These are phyloP conservation scores for Pythium sukuiense DNA, from an alignment of 352 stramenopile genomes.

Conservation along the genomic window DNA sequence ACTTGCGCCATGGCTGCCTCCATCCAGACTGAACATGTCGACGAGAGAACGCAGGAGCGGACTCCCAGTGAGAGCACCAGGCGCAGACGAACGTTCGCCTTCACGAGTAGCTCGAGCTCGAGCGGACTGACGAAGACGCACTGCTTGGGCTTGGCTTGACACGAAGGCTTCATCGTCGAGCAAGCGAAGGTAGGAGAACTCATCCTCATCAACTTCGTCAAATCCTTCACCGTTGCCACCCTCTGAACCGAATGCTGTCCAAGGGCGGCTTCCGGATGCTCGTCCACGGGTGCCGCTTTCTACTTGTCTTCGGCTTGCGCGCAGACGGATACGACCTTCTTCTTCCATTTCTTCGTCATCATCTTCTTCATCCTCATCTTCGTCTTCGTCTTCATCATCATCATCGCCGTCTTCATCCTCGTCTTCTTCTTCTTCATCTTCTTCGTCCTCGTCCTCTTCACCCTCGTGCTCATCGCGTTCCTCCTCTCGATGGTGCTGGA, in stretches of 20 bases:
- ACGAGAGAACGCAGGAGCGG: conserved; percentile 27
- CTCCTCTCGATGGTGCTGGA: conserved; percentile 29
- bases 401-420: conserved; percentile 50
- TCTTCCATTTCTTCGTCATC: conserved; percentile 73
- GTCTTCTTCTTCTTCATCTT: conserved; percentile 59
- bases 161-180: conserved; percentile 57
- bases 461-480: conserved; percentile 60
- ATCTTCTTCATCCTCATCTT: conserved; percentile 51
- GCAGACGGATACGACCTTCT: conserved; percentile 57
- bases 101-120: conserved; percentile 9
- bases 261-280: conserved; percentile 41
- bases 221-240: conserved; percentile 54
- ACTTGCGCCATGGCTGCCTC: conserved; percentile 1
- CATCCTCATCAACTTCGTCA: conserved; percentile 82
- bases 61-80: neutral
- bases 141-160: conserved; percentile 19
- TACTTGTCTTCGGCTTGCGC: conserved; percentile 27
- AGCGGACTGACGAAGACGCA: conserved; percentile 1
- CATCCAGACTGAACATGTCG: conserved; percentile 33
- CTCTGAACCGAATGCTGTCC: conserved; percentile 73
- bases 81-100: neutral
- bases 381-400: conserved; percentile 54
- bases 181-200: conserved; percentile 81
- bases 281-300: conserved; percentile 22
- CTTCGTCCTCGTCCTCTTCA: conserved; percentile 61